These are phyloP conservation scores for Oxyria digyna DNA, from an alignment of 148 eudicot species.

Conservation along the genomic window DNA sequence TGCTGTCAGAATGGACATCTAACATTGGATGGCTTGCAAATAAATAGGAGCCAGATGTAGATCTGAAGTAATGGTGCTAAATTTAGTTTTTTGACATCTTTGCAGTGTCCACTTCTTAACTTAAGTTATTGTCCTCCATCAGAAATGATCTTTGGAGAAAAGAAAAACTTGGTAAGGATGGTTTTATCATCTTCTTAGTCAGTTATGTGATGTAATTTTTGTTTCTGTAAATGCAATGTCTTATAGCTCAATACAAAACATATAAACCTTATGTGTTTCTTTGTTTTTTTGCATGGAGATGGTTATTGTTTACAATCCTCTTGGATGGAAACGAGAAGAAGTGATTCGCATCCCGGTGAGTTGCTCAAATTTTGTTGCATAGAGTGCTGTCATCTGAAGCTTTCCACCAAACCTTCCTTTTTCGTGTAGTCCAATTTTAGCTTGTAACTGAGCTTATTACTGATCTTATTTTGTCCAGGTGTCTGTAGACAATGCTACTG, in stretches of 20 bases:
- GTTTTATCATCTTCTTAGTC: slow-evolving; percentile 2
- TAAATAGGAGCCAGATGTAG: background rate
- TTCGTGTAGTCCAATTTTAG: background rate
- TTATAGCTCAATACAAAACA: background rate
- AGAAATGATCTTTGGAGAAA: slow-evolving; percentile 39
- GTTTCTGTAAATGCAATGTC: slow-evolving; percentile 1
- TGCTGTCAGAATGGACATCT: background rate
- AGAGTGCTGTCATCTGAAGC: background rate
- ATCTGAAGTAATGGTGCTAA: background rate
- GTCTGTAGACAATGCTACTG: slow-evolving; percentile 36
- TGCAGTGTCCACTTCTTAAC: slow-evolving; percentile 76
- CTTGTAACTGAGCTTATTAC: background rate
- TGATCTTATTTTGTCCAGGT: slow-evolving; percentile 33
- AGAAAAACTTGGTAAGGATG: slow-evolving; percentile 46
- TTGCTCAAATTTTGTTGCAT: slow-evolving; percentile 7
- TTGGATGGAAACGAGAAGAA: slow-evolving; percentile 75
- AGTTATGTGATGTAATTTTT: background rate
- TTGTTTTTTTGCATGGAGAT: slow-evolving; percentile 27
- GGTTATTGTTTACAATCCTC: slow-evolving; percentile 54
- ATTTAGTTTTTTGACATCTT: slow-evolving; percentile 13
- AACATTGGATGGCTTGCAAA: background rate
- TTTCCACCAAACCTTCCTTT: background rate
- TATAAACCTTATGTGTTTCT: background rate
- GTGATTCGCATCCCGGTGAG: slow-evolving; percentile 62
- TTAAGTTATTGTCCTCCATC: slow-evolving; percentile 71